Percentiles rank a stretch among this genome's conserved stretches.
Conservation (phyloP, 225 moss, liverwort and hornwort genomes). For the Physcomitrellopsis africana region DNA sequence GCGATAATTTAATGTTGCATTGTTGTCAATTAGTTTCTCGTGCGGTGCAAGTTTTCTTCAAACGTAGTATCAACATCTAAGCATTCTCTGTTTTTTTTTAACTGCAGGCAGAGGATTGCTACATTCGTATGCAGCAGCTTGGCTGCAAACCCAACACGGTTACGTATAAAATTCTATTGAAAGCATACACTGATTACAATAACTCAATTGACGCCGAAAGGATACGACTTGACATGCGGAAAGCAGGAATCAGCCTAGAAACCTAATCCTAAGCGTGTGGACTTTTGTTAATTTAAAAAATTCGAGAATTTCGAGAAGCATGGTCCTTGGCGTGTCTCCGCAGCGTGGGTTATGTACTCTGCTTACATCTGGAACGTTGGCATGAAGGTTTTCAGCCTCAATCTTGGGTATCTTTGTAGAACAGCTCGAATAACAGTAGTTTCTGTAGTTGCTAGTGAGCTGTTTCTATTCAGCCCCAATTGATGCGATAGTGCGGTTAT, state of each 20-base stretch:
- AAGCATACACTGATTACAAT: conserved; percentile 45
- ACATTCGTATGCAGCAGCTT: conserved; percentile 50
- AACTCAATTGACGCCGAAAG: conserved; percentile 64
- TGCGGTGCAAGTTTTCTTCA: neutral
- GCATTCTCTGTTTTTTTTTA: neutral
- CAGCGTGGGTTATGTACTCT: conserved; percentile 23
- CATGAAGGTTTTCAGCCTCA: conserved; percentile 16
- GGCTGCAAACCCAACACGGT: conserved; percentile 58
- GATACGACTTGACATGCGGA: conserved; percentile 72
- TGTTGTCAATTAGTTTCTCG: neutral
- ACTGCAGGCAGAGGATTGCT: conserved; percentile 66
- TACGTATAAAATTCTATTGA: conserved; percentile 61
- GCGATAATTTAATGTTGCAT: neutral
- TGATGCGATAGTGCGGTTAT: conserved; percentile 3
- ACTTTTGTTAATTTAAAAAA: neutral
- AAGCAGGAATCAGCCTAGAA: conserved; percentile 56
- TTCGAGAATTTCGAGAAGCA: neutral
- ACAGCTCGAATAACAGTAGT: conserved; percentile 4
- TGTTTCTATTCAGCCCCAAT: conserved; percentile 13
- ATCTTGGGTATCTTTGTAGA: neutral
- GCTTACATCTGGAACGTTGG: conserved; percentile 12
- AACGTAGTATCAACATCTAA: conserved; percentile 8
- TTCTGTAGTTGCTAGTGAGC: neutral
- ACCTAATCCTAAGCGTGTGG: conserved; percentile 5
- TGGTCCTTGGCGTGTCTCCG: neutral